Evolutionary conservation across 345 rosid genomes (phyloP), one percentile per base, ranked within the genome.

Genomic region (Lepidium didymum): DNA sequence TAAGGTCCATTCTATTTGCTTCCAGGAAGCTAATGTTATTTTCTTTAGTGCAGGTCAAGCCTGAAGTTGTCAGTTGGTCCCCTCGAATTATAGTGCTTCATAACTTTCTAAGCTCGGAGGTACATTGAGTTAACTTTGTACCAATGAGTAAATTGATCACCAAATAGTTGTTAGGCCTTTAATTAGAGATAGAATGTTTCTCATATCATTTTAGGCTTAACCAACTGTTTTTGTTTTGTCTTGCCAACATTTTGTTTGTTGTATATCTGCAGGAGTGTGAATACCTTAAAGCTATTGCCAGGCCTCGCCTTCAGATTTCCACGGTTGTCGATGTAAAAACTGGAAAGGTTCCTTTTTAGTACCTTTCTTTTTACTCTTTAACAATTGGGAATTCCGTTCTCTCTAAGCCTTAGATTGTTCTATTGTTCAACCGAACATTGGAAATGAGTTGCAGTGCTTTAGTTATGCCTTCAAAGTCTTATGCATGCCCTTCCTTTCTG

Each of bases 261-360:
- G 60, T 34, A 15, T 40, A 53, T 49, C 36, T 82, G 69, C 83
- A 93, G 97, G 98, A 93, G 78, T 93, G 98, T 79, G 98, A 90
- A 74, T 88, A 88, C 79, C 95, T 93, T 45, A 82, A 79, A 72
- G 94, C 88, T 40, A 58, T 87, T 14, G 97, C 98, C 58, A 76
- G 42, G 57, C 97, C 98, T 25, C 90, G 88, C 59, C 98, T 93
- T 75, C 85, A 73, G 21, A 52, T 56, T 55, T 93, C 98, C 51
- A 90, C 96, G 10, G 98, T 93, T 57, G 98, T 93, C 64, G 98
- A 93, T 82, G 31, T 77, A 21, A 87, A 63, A 81, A 93, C 98
- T 0, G 98, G 98, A 74, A 88, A 93, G 94, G n/a, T n/a, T n/a
- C n/a, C n/a, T n/a, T n/a, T n/a, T n/a, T n/a, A n/a, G n/a, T n/a